Conservation (phyloP, 2,329 filamentous ascomycete genomes). For the Colletotrichum costaricense region DNA sequence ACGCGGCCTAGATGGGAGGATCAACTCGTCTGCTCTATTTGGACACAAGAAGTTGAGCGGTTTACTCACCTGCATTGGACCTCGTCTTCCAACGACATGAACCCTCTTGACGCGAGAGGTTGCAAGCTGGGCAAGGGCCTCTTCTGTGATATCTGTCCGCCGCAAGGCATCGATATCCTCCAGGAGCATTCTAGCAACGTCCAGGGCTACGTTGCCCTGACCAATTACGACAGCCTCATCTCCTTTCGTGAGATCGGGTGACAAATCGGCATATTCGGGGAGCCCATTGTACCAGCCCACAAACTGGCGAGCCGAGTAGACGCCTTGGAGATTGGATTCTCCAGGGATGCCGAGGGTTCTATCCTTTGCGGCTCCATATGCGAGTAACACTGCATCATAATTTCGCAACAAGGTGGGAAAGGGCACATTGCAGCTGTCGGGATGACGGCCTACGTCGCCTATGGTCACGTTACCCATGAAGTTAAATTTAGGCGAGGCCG, state of each 20-base stretch:
- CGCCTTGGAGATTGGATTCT: conserved; percentile 76
- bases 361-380: conserved; percentile 92
- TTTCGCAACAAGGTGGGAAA: conserved; percentile 78
- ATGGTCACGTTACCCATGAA: conserved; percentile 92
- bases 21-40: neutral
- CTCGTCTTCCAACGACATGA: conserved; percentile 87
- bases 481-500: conserved; percentile 82
- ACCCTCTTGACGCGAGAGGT: conserved; percentile 82
- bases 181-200: conserved; percentile 90
- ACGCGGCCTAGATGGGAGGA: conserved; percentile 76
- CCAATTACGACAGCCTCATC: conserved; percentile 91
- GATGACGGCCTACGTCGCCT: conserved; percentile 62
- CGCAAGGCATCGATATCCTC: conserved; percentile 78
- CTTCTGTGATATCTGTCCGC: conserved; percentile 89
- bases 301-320: conserved; percentile 91
- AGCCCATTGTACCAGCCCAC: conserved; percentile 99
- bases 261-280: conserved; percentile 79
- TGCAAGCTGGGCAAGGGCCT: conserved; percentile 79
- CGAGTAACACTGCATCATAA: conserved; percentile 92
- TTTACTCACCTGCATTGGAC: conserved; percentile 80
- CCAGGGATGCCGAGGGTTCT: conserved; percentile 82
- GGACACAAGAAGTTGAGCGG: neutral
- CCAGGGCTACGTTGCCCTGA: conserved; percentile 95
- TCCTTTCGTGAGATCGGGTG: conserved; percentile 78
- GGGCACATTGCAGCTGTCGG: conserved; percentile 65